Evolutionary conservation across 768 basidiomycete species (phyloP).

Genomic region (Xerocomellus dryophilus): DNA sequence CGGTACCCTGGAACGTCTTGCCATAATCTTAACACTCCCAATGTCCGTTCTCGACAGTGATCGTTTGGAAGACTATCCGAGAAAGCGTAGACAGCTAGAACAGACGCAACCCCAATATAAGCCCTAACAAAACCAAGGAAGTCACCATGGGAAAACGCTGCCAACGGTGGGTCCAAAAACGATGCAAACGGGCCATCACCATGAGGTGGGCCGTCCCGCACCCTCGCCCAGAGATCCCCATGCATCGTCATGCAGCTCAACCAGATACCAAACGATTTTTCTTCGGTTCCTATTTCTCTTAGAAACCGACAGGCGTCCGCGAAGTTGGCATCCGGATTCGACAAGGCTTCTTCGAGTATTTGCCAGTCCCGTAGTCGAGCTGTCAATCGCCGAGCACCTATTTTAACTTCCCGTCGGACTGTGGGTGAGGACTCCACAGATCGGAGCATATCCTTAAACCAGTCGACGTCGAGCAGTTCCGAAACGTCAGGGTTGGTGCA

Average conservation of each 20-base stretch:
- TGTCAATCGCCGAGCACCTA: slow-evolving; percentile 46
- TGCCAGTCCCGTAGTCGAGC: slow-evolving; percentile 57
- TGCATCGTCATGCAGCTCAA: slow-evolving; percentile 66
- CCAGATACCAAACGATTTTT: slow-evolving; percentile 71
- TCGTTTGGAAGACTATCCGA: slow-evolving; percentile 71
- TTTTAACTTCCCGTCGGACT: slow-evolving; percentile 39
- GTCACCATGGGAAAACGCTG: slow-evolving; percentile 45
- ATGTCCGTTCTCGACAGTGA: slow-evolving; percentile 57
- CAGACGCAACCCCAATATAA: slow-evolving; percentile 61
- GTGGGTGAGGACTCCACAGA: slow-evolving; percentile 30
- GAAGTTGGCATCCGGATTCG: slow-evolving; percentile 52
- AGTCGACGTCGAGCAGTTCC: slow-evolving; percentile 42
- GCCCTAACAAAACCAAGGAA: slow-evolving; percentile 66
- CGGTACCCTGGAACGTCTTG: slow-evolving; percentile 60
- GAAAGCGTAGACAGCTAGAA: slow-evolving; percentile 75
- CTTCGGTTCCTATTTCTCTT: slow-evolving; percentile 60
- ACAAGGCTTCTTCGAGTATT: slow-evolving; percentile 58
- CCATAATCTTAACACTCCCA: slow-evolving; percentile 50
- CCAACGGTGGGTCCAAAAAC: slow-evolving; percentile 34
- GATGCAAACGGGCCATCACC: slow-evolving; percentile 36
- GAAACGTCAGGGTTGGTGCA: slow-evolving; percentile 64
- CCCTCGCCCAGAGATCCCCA: slow-evolving; percentile 40
- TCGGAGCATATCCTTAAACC: slow-evolving; percentile 26
- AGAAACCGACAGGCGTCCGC: slow-evolving; percentile 46
- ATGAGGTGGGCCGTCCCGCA: slow-evolving; percentile 16